Evolutionary conservation across 305 asterid genomes (phyloP), one percentile per base, ranked within the genome.

Genomic region (Coffea humblotiana): DNA sequence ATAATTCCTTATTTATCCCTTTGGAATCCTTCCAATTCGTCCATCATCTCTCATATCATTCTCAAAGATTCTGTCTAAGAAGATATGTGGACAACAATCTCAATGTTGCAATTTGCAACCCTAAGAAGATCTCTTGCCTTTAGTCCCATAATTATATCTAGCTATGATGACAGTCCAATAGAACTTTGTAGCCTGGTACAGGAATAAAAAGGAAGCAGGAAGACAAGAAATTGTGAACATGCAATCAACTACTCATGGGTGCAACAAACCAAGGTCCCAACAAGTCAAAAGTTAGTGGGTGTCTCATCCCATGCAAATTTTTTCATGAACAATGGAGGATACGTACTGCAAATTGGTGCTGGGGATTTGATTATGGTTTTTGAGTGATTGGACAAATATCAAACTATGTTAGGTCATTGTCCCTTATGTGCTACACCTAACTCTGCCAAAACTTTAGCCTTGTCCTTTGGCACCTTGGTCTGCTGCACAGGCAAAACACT

Each of bases 401-500:
- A 51, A 13, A 51, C 3, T 1, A 68, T 5, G 16, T 32, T 2
- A 3, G n/a, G 21, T 37, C 54, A 56, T 75, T 52, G 37, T 21
- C 40, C 78, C 78, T 14, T 74, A 23, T 35, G 21, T 58, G 54
- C 11, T 60, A 12, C 69, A 4, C 77, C 18, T 23, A 47, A 25
- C 2, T 8, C 29, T 76, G n/a, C 47, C 79, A 64, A 76, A 76
- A 64, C 29, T 40, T 76, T 76, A 45, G 72, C 48, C 79, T 27
- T 64, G 79, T 64, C 79, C 21, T 63, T 76, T 76, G 79, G 72
- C 35, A 47, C 19, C 63, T 65, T 76, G 79, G 79, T 76, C 73
- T 76, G 47, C 47, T 61, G 15, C 15, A 21, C 68, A 56, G 23
- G 18, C 15, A 60, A 75, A 61, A 40, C 70, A 75, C 51, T 60